Conservation (phyloP, 768 basidiomycete genomes). For the Jaapia argillacea region DNA sequence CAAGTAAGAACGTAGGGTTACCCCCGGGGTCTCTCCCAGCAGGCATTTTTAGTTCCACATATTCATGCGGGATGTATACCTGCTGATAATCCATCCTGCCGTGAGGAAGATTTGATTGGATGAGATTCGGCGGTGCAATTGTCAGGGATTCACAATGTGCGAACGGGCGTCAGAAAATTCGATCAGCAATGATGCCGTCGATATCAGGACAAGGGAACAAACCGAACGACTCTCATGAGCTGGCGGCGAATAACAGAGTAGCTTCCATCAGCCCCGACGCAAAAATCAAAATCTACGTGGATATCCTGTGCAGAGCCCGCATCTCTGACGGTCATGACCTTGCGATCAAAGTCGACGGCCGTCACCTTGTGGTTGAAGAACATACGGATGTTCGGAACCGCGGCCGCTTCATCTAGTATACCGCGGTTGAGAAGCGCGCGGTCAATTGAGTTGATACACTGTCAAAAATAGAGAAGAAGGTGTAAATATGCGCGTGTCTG, state of each 20-base stretch:
- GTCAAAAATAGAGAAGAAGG: conserved; percentile 14
- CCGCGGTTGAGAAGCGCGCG: conserved; percentile 79
- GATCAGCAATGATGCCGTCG: too few species aligned
- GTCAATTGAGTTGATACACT: conserved; percentile 95
- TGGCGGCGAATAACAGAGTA: conserved; percentile 87
- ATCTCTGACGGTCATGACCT: conserved; percentile 44
- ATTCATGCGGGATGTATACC: conserved; percentile 92
- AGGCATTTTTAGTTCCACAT: conserved; percentile 94
- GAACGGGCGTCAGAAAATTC: too few species aligned
- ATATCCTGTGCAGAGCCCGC: conserved; percentile 29
- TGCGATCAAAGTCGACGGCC: conserved; percentile 64
- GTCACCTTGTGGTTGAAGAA: conserved; percentile 79
- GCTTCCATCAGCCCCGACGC: conserved; percentile 90
- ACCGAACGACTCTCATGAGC: conserved; percentile 94
- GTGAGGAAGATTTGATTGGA: too few species aligned
- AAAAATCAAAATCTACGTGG: conserved; percentile 58
- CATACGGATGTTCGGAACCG: conserved; percentile 48
- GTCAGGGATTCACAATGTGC: too few species aligned
- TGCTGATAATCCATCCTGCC: conserved; percentile 90
- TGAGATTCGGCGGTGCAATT: too few species aligned
- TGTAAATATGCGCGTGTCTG: not conserved
- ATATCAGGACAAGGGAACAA: conserved; percentile 14
- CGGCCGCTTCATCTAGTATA: conserved; percentile 69
- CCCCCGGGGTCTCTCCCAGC: conserved; percentile 55
- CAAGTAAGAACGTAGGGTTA: conserved; percentile 67